Percentiles rank a stretch among this genome's conserved stretches.
phyloP scores from a whole-genome alignment of 768 basidiomycete genomes.

The Rhodotorula paludigena region DNA sequence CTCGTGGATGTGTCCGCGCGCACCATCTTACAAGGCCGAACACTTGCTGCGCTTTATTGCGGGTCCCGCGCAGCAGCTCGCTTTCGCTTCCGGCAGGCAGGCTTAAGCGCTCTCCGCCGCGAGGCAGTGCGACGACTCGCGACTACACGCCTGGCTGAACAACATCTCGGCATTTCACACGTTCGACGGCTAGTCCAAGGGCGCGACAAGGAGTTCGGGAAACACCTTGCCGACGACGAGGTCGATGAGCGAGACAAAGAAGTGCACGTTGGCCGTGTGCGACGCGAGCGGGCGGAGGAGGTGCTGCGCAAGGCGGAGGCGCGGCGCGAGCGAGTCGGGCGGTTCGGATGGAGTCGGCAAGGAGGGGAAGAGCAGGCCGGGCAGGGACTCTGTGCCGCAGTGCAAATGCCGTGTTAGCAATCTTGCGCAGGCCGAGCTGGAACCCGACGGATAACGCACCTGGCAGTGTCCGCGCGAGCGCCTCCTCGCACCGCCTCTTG shows the following conservation, averaged over 20 bases:
- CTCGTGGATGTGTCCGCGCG: too few relatives aligned
- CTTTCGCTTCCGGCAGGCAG: too few relatives aligned
- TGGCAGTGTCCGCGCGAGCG: constrained; percentile 52
- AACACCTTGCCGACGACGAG: constrained; percentile 65
- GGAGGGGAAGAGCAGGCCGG: background rate
- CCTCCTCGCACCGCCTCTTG: constrained; percentile 50
- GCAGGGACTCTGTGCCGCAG: background rate
- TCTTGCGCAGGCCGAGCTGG: too few relatives aligned
- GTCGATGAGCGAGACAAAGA: constrained; percentile 70
- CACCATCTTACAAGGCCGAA: too few relatives aligned
- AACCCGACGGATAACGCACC: constrained; percentile 40
- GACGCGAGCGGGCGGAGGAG: constrained; percentile 44
- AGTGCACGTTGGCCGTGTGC: constrained; percentile 69
- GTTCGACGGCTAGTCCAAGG: background rate
- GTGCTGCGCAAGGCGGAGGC: constrained; percentile 22
- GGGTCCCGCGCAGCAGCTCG: too few relatives aligned
- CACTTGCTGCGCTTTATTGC: too few relatives aligned
- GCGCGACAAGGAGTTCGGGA: constrained; percentile 62
- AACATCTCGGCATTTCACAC: too few relatives aligned
- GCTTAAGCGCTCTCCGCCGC: too few relatives aligned
- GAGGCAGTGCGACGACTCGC: too few relatives aligned
- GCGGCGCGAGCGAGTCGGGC: background rate
- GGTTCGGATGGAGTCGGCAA: too few relatives aligned
- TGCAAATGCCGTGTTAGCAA: too few relatives aligned
- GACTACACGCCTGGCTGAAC: too few relatives aligned